Base-by-base conservation (phyloP, 345 rosid genomes). In the Corchorus olitorius region DNA sequence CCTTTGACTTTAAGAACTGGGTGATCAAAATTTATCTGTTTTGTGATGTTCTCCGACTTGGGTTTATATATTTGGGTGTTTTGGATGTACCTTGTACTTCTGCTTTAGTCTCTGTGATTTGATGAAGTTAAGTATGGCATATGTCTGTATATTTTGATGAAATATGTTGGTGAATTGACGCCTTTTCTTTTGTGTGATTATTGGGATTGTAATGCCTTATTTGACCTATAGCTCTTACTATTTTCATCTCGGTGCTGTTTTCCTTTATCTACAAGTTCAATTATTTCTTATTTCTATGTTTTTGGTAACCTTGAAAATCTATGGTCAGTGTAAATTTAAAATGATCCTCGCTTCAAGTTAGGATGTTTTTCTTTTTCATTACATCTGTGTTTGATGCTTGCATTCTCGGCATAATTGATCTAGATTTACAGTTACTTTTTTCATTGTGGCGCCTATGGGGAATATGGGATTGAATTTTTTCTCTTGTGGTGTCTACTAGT, bases 401-500 rank as follows among this genome's bases (percentile, higher is more conserved):
- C 52, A 33, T 69, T 69, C 14, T 69, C 1, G 20, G 58, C 55
- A 27, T 60, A 22, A n/a, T 73, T 46, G 56, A 50, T 46, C 12
- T 49, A 4, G 56, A 49, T 67, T 49, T 17, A 65, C 34, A 22
- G 22, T 3, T 33, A 10, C 41, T 54, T 50, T 41, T 70, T 65
- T 49, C 39, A 37, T 54, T 72, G 27, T 33, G 73, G 68, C 74
- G 69, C 43, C 20, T 33, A 35, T 71, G 27, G 59, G 73, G 48
- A 34, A 33, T 61, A 56, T 53, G 72, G 58, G 68, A 63, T 27
- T 27, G 27, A 22, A 79, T 45, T 27, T 73, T 43, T 77, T 52
- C 71, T 77, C 74, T 61, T 48, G 78, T 73, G 75, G 65, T 65
- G 76, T 45, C 52, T 72, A 67, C 83, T 86, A 71, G 80, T 73